Evolutionary conservation across 352 stramenopile genomes (phyloP).

Genomic region (Pythium rishiriense): DNA sequence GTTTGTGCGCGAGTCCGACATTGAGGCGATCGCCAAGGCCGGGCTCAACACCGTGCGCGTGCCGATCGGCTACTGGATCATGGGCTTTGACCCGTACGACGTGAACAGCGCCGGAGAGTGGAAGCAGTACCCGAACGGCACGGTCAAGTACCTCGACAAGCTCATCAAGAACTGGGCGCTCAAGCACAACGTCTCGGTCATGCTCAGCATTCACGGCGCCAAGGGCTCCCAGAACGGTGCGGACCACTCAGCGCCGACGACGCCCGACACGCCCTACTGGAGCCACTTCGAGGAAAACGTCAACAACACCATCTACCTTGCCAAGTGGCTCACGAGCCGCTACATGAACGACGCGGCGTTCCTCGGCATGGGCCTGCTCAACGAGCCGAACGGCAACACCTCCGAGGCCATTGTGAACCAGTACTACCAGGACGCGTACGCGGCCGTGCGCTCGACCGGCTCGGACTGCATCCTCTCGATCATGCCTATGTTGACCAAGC

Average conservation of each 20-base stretch:
- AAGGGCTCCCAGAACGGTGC: slow-evolving; percentile 77
- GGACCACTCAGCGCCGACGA: slow-evolving; percentile 55
- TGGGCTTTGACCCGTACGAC: slow-evolving; percentile 53
- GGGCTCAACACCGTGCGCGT: slow-evolving; percentile 80
- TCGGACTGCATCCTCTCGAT: slow-evolving; percentile 35
- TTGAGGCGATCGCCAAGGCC: slow-evolving; percentile 50
- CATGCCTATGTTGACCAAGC: slow-evolving; percentile 31
- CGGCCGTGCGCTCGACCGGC: slow-evolving; percentile 23
- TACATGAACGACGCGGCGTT: slow-evolving; percentile 40
- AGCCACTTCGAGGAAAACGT: slow-evolving; percentile 30
- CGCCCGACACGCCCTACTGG: slow-evolving; percentile 22
- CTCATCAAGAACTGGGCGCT: slow-evolving; percentile 41
- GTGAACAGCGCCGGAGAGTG: slow-evolving; percentile 37
- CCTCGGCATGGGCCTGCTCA: slow-evolving; percentile 41
- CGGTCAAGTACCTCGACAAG: slow-evolving; percentile 48
- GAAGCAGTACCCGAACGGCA: slow-evolving; percentile 39
- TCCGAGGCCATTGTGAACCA: slow-evolving; percentile 27
- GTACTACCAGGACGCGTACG: slow-evolving; percentile 38
- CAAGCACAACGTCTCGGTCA: slow-evolving; percentile 42
- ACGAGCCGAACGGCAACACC: slow-evolving; percentile 35
- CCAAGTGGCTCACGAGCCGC: slow-evolving; percentile 30
- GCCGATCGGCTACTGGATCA: slow-evolving; percentile 77
- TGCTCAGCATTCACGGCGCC: slow-evolving; percentile 56
- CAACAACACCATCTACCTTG: slow-evolving; percentile 33
- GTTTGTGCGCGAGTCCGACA: slow-evolving; percentile 70